Evolutionary conservation across 306 rosid species (phyloP).

Genomic region (Herpetospermum pedunculosum): DNA sequence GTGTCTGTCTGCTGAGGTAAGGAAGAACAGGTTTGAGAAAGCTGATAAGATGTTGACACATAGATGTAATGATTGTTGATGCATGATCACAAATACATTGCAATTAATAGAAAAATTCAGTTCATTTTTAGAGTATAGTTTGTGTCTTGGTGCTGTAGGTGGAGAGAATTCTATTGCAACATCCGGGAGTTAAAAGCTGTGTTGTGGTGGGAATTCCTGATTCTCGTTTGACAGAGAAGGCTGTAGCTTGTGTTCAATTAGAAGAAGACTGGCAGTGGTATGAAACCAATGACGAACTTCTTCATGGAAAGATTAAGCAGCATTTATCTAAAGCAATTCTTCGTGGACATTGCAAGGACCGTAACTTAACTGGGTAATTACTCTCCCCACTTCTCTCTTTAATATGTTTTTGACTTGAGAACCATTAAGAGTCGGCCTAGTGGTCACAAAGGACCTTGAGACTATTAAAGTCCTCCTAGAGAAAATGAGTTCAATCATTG

Average conservation of each 20-base stretch:
- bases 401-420: background rate
- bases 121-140: background rate
- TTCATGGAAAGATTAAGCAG: constrained; percentile 16
- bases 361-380: constrained; percentile 47
- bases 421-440: too few species aligned
- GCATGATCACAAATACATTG: background rate
- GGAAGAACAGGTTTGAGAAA: background rate
- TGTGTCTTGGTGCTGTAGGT: constrained; percentile 35
- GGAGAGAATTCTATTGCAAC: constrained; percentile 52
- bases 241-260: constrained; percentile 48
- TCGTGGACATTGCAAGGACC: constrained; percentile 30
- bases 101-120: background rate
- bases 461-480: too few species aligned
- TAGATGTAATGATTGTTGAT: background rate
- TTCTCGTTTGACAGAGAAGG: constrained; percentile 49
- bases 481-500: too few species aligned
- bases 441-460: too few species aligned
- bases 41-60: background rate
- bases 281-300: constrained; percentile 10
- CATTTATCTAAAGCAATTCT: constrained; percentile 39
- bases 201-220: constrained; percentile 73
- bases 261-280: constrained; percentile 58
- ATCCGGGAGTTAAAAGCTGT: constrained; percentile 53
- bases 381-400: constrained; percentile 8
- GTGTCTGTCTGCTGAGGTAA: background rate